A percentile compares a stretch with the other conserved stretches of the same genome.
Evolutionary conservation across 306 rosid species (phyloP).

Genomic region (Fragaria iinumae): DNA sequence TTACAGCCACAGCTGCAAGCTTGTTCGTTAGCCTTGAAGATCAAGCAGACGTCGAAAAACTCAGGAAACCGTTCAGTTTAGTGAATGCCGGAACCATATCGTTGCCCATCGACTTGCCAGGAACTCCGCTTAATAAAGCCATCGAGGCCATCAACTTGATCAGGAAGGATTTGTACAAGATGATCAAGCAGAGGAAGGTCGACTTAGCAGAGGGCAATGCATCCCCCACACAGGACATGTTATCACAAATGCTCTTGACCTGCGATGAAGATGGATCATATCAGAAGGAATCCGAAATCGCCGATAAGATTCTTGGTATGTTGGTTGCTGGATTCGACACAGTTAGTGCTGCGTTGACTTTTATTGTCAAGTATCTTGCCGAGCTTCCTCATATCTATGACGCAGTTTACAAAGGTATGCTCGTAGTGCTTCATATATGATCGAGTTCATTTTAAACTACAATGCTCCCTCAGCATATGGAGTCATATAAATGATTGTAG

Average conservation of each 20-base stretch:
- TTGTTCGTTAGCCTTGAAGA: slow-evolving; percentile 59
- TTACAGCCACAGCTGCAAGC: slow-evolving; percentile 54
- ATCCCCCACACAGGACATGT: slow-evolving; percentile 43
- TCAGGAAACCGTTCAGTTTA: slow-evolving; percentile 30
- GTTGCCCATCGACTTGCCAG: slow-evolving; percentile 52
- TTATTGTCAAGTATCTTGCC: slow-evolving; percentile 57
- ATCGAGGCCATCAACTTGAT: slow-evolving; percentile 41
- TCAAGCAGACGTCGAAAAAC: slow-evolving; percentile 22
- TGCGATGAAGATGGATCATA: slow-evolving; percentile 35
- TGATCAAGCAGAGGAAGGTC: slow-evolving; percentile 45
- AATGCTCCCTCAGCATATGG: too few relatives aligned
- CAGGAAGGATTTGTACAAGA: slow-evolving; percentile 37
- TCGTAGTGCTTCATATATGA: too few relatives aligned
- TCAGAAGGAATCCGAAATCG: slow-evolving; percentile 43
- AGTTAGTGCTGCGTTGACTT: slow-evolving; percentile 50
- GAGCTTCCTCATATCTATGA: slow-evolving; percentile 59
- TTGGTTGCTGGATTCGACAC: slow-evolving; percentile 63
- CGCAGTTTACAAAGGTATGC: slow-evolving; percentile 40
- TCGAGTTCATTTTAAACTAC: too few relatives aligned
- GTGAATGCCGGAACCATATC: slow-evolving; percentile 41
- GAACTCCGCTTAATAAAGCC: slow-evolving; percentile 45
- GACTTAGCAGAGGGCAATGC: slow-evolving; percentile 49
- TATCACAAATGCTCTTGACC: slow-evolving; percentile 56
- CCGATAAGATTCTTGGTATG: slow-evolving; percentile 54
- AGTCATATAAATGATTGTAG: too few relatives aligned